Evolutionary conservation across 2,329 filamentous ascomycete genomes (phyloP).

Genomic region (Beauveria bassiana): DNA sequence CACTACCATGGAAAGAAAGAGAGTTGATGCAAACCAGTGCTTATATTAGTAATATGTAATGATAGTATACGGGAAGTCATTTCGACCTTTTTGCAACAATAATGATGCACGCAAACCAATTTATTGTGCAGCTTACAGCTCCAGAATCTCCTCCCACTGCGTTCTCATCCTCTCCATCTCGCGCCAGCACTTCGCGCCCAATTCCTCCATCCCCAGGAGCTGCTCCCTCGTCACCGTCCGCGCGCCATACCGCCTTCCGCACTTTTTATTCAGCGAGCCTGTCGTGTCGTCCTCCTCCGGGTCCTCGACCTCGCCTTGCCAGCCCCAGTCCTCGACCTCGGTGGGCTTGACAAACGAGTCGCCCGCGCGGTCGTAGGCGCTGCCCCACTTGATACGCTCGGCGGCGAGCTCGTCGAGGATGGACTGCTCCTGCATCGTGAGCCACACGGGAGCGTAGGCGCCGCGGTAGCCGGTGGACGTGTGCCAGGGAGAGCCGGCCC

Average conservation of each 20-base stretch:
- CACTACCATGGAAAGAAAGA: too few relatives aligned
- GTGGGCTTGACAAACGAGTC: conserved; percentile 61
- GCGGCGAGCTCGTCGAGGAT: conserved; percentile 49
- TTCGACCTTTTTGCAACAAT: too few relatives aligned
- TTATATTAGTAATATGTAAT: background rate
- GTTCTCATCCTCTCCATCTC: conserved; percentile 64
- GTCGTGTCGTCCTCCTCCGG: conserved; percentile 36
- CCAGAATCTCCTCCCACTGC: conserved; percentile 50
- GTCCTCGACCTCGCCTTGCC: conserved; percentile 49
- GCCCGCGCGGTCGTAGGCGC: conserved; percentile 53
- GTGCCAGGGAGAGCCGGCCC: conserved; percentile 85
- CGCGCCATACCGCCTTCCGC: conserved; percentile 52
- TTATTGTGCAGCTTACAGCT: conserved; percentile 11
- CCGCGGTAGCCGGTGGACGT: conserved; percentile 66
- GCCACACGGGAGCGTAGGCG: conserved; percentile 68
- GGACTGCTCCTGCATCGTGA: conserved; percentile 60
- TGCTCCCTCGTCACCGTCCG: conserved; percentile 53
- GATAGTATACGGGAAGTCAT: background rate
- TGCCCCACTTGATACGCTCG: conserved; percentile 74
- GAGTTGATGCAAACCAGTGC: background rate
- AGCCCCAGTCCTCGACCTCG: conserved; percentile 83
- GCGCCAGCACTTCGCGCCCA: conserved; percentile 56
- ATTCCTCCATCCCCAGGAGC: conserved; percentile 52
- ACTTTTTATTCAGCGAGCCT: conserved; percentile 42
- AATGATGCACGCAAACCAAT: background rate